Conservation (phyloP, 345 rosid species). For the Rhodomyrtus tomentosa region DNA sequence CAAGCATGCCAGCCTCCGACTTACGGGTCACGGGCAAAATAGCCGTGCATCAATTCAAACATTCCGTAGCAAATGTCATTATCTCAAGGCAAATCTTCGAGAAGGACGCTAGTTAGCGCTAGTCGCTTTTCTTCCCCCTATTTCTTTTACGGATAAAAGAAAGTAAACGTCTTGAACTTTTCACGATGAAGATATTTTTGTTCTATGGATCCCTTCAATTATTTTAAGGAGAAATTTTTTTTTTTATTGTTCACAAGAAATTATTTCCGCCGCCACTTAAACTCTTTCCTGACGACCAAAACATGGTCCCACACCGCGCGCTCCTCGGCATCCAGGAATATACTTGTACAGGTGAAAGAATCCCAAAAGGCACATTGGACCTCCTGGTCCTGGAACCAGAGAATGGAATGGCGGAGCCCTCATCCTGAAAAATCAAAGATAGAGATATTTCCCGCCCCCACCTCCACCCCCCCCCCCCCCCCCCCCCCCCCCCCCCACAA, state of each 20-base stretch:
- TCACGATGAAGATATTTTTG: not conserved
- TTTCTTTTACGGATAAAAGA: not conserved
- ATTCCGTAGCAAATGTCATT: not conserved
- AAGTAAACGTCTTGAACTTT: no score
- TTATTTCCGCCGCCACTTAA: not conserved
- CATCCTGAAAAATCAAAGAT: not conserved
- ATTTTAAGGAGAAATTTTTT: no score
- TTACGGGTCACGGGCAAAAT: not conserved
- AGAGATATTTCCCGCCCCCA: not conserved
- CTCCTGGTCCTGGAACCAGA: no score
- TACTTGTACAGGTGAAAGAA: not conserved
- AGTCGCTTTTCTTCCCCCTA: not conserved
- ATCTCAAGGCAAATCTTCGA: not conserved
- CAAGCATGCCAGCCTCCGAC: accelerated
- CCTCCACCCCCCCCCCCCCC: not conserved
- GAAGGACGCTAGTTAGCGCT: accelerated
- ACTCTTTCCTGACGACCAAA: not conserved
- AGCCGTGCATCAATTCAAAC: not conserved
- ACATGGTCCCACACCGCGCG: no score
- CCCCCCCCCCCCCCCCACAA: not conserved
- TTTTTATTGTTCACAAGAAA: no score
- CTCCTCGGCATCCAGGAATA: not conserved
- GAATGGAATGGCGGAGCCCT: not conserved
- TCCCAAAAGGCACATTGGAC: not conserved
- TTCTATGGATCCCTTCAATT: not conserved